Conservation (phyloP, 176 grass and related monocot species). For the Saccharum spontaneum region DNA sequence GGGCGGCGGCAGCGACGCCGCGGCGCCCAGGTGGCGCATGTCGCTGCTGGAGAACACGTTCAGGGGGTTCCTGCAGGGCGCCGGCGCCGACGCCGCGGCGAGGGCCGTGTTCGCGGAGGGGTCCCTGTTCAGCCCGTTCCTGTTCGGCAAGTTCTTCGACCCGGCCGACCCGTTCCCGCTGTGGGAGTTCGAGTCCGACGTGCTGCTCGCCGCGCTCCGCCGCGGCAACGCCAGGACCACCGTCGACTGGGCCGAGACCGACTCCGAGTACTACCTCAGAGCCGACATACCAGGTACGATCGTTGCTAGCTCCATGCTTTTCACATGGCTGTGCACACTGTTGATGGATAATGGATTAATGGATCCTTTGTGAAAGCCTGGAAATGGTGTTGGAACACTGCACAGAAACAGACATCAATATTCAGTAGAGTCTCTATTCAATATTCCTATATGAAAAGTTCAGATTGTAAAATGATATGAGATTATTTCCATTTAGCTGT, state of each 20-base stretch:
- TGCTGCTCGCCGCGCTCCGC: conserved; percentile 54
- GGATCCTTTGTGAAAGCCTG: neutral
- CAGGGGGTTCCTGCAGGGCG: conserved; percentile 38
- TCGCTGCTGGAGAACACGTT: conserved; percentile 75
- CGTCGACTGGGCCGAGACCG: conserved; percentile 73
- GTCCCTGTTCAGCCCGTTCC: conserved; percentile 73
- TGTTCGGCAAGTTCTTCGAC: conserved; percentile 97
- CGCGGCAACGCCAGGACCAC: conserved; percentile 38
- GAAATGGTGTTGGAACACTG: neutral
- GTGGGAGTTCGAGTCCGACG: conserved; percentile 89
- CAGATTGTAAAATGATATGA: neutral
- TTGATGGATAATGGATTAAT: neutral
- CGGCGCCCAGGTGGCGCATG: conserved; percentile 67
- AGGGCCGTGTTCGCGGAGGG: conserved; percentile 76
- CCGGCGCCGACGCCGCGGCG: conserved; percentile 30
- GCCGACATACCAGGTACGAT: conserved; percentile 68
- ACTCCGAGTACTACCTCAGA: conserved; percentile 59
- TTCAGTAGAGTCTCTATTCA: neutral
- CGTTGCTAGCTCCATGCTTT: neutral
- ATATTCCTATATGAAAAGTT: neutral
- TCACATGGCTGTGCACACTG: neutral
- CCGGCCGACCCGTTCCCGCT: conserved; percentile 88
- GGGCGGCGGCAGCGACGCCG: conserved; percentile 5
- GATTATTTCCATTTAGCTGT: neutral
- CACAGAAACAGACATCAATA: neutral